phyloP scores from a whole-genome alignment of 2,329 filamentous ascomycete genomes.

The Chrysoporthe deuterocubensis region DNA sequence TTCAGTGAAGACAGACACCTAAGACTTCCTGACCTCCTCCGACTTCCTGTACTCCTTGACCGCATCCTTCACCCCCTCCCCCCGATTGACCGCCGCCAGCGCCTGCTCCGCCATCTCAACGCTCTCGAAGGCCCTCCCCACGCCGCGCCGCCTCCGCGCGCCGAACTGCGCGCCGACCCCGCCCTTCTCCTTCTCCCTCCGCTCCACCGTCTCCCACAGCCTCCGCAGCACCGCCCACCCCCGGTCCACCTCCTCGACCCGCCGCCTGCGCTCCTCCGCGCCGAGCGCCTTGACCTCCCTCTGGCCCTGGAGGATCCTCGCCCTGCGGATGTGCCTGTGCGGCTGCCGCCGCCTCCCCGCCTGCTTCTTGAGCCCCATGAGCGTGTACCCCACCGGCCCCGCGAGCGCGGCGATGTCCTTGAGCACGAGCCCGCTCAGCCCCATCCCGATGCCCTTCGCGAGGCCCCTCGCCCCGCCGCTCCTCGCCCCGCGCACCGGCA shows the following conservation, averaged over 20 bases:
- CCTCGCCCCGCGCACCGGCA: slow-evolving; percentile 62
- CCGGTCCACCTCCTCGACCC: slow-evolving; percentile 39
- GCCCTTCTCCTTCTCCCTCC: slow-evolving; percentile 42
- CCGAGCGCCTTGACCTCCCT: slow-evolving; percentile 45
- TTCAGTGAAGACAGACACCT: neutral
- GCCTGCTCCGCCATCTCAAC: slow-evolving; percentile 50
- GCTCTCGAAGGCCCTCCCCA: slow-evolving; percentile 53
- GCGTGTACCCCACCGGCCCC: slow-evolving; percentile 63
- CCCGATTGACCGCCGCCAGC: slow-evolving; percentile 50
- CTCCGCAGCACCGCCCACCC: slow-evolving; percentile 49
- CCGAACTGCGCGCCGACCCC: slow-evolving; percentile 39
- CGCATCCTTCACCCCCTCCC: slow-evolving; percentile 45
- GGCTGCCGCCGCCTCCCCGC: slow-evolving; percentile 57
- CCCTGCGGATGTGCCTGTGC: slow-evolving; percentile 56
- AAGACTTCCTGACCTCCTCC: slow-evolving; percentile 29
- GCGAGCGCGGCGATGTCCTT: slow-evolving; percentile 67
- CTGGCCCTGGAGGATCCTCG: slow-evolving; percentile 63
- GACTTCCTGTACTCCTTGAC: slow-evolving; percentile 35
- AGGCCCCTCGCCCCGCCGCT: slow-evolving; percentile 52
- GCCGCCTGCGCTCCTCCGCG: slow-evolving; percentile 37
- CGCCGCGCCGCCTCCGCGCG: slow-evolving; percentile 43
- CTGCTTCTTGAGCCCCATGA: slow-evolving; percentile 69
- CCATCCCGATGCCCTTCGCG: slow-evolving; percentile 63
- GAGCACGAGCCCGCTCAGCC: slow-evolving; percentile 65
- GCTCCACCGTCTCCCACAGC: slow-evolving; percentile 45